Evolutionary conservation across 345 rosid species (phyloP).

Genomic region (Bruguiera parviflora): DNA sequence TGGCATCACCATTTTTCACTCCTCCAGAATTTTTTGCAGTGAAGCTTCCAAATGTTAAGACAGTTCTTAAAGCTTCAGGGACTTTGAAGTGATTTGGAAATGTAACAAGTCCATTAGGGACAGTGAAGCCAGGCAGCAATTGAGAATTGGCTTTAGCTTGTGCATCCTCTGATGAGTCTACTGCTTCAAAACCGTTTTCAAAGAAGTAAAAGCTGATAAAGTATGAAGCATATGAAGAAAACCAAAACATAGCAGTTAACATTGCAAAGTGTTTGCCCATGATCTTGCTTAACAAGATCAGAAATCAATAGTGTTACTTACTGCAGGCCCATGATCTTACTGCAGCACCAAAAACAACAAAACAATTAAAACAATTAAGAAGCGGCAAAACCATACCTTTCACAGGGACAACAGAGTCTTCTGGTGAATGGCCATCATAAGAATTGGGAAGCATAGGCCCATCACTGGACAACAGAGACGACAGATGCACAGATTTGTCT

Average conservation of each 20-base stretch:
- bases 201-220: not conserved
- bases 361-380: not conserved
- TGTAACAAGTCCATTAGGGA: slow-evolving; percentile 54
- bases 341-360: not conserved
- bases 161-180: slow-evolving; percentile 32
- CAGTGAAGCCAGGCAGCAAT: slow-evolving; percentile 30
- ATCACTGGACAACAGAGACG: slow-evolving; percentile 19
- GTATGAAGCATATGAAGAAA: not conserved
- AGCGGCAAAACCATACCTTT: slow-evolving; percentile 36
- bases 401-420: slow-evolving; percentile 22
- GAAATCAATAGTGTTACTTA: not conserved
- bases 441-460: slow-evolving; percentile 29
- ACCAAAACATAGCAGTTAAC: slow-evolving; percentile 1
- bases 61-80: slow-evolving; percentile 61
- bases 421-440: slow-evolving; percentile 21
- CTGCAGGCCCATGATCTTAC: not conserved
- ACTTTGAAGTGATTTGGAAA: slow-evolving; percentile 77
- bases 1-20: slow-evolving; percentile 30
- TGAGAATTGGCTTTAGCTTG: slow-evolving; percentile 31
- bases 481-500: slow-evolving; percentile 32
- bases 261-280: not conserved
- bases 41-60: slow-evolving; percentile 87
- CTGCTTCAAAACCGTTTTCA: slow-evolving; percentile 26
- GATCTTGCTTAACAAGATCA: not conserved
- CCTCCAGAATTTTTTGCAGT: slow-evolving; percentile 42